Evolutionary conservation across 2,329 filamentous ascomycete genomes (phyloP).

Genomic region (Acephala macrosclerotiorum): DNA sequence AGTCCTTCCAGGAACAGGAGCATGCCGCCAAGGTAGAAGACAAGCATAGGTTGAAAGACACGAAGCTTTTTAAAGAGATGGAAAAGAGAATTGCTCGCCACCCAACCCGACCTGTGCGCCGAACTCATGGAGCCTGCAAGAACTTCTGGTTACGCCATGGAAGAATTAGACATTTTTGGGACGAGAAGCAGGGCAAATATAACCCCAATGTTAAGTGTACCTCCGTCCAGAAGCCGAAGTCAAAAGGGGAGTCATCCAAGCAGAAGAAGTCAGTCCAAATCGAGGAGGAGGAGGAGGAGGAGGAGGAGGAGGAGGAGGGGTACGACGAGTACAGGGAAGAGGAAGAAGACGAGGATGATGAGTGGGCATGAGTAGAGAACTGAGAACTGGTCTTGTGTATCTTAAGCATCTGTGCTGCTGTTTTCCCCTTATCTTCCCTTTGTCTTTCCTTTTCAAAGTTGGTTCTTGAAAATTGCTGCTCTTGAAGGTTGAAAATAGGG

Average conservation of each 20-base stretch:
- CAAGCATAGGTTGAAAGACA: background rate
- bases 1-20: background rate
- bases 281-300: background rate
- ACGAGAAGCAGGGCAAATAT: background rate
- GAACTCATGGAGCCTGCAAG: constrained; percentile 22
- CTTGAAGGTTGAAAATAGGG: too few species aligned
- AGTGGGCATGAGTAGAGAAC: background rate
- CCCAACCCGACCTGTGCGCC: background rate
- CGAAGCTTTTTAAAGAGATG: background rate
- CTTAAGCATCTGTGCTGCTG: background rate
- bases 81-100: background rate
- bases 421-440: background rate
- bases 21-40: too few species aligned
- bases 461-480: too few species aligned
- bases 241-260: background rate
- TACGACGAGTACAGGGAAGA: background rate
- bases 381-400: background rate
- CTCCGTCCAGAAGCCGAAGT: constrained; percentile 20
- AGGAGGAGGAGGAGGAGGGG: background rate
- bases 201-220: constrained; percentile 12
- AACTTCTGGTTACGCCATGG: constrained; percentile 30
- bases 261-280: background rate
- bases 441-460: background rate
- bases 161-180: constrained; percentile 1
- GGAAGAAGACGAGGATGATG: too few species aligned